These are phyloP conservation scores for Mycena indigotica DNA, from an alignment of 768 basidiomycete genomes.

Conservation along the genomic window DNA sequence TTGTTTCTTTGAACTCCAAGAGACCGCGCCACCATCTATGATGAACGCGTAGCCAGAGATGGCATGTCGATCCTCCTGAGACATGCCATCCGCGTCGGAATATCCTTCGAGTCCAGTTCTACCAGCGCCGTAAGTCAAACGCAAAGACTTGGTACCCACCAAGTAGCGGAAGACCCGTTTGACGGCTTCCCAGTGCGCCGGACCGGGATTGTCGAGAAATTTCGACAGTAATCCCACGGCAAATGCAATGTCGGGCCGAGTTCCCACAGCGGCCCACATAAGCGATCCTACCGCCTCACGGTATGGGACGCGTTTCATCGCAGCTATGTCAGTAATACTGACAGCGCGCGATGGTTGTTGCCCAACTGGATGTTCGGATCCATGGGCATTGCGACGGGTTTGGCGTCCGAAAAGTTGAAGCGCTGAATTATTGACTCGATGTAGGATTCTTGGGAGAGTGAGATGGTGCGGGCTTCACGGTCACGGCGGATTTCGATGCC, in stretches of 20 bases:
- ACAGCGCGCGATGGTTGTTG: not conserved
- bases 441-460: slow-evolving; percentile 28
- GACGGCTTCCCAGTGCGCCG: slow-evolving; percentile 16
- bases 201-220: slow-evolving; percentile 16
- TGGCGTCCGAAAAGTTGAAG: slow-evolving; percentile 17
- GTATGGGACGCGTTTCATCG: slow-evolving; percentile 3
- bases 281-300: slow-evolving; percentile 14
- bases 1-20: slow-evolving; percentile 38
- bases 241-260: slow-evolving; percentile 21
- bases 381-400: slow-evolving; percentile 25
- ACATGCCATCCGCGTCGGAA: slow-evolving; percentile 15
- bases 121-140: not conserved
- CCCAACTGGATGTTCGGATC: slow-evolving; percentile 6
- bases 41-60: slow-evolving; percentile 35
- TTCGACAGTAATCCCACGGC: slow-evolving; percentile 16
- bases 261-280: slow-evolving; percentile 17
- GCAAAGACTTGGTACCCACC: slow-evolving; percentile 8
- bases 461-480: slow-evolving; percentile 14
- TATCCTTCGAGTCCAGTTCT: slow-evolving; percentile 5
- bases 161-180: slow-evolving; percentile 25
- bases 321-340: not conserved
- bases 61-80: slow-evolving; percentile 26
- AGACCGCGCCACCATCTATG: slow-evolving; percentile 29
- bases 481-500: slow-evolving; percentile 27
- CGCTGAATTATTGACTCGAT: slow-evolving; percentile 18